These are phyloP conservation scores for Saturnispora diversa DNA, from an alignment of 805 yeast species.

Conservation along the genomic window DNA sequence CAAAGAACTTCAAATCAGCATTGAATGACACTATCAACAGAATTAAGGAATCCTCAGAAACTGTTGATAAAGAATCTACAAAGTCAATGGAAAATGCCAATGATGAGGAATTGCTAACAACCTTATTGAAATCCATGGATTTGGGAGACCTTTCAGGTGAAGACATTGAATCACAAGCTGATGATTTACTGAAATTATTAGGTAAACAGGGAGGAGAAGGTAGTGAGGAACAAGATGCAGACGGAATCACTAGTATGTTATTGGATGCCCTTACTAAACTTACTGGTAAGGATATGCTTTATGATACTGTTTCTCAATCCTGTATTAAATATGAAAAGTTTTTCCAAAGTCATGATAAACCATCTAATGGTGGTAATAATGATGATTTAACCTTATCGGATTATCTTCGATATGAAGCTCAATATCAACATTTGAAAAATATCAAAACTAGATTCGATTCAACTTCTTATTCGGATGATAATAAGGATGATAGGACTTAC, in stretches of 20 bases:
- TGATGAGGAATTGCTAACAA: conserved; percentile 46
- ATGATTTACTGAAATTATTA: conserved; percentile 1
- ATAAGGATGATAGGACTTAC: conserved; percentile 37
- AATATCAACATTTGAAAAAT: conserved; percentile 50
- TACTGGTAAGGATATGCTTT: conserved; percentile 75
- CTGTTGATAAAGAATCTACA: conserved; percentile 52
- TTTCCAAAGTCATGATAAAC: conserved; percentile 42
- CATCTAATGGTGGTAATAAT: conserved; percentile 23
- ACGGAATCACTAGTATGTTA: conserved; percentile 46
- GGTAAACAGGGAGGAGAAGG: conserved; percentile 9
- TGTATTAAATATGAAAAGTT: conserved; percentile 64
- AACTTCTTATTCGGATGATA: conserved; percentile 49
- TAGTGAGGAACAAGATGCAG: conserved; percentile 25
- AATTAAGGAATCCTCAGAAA: conserved; percentile 65
- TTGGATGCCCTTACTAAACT: conserved; percentile 73
- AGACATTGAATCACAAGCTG: background rate
- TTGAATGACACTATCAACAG: conserved; percentile 76
- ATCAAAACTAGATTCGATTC: conserved; percentile 63
- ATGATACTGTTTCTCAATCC: conserved; percentile 81
- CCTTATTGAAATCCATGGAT: conserved; percentile 57
- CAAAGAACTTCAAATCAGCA: conserved; percentile 37
- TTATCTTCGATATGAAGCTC: conserved; percentile 47
- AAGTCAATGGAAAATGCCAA: conserved; percentile 20
- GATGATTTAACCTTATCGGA: conserved; percentile 18
- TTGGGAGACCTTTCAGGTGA: conserved; percentile 13